Percentiles rank a stretch among this genome's conserved stretches.
These are phyloP conservation scores for Mitragyna speciosa DNA, from an alignment of 257 asterid genomes.

Conservation along the genomic window DNA sequence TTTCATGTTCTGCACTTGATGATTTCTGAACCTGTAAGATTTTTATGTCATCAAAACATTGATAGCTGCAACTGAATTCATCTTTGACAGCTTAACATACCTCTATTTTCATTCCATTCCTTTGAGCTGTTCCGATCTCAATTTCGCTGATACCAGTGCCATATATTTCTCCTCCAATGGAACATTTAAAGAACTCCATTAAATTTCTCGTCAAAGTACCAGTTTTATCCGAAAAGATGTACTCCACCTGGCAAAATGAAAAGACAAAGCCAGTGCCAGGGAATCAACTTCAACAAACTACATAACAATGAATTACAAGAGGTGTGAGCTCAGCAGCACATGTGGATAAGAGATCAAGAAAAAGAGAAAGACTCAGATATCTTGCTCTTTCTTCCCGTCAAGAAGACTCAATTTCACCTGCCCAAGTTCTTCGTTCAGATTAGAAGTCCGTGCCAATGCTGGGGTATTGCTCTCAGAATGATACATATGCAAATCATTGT, in stretches of 20 bases:
- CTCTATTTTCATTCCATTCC: constrained; percentile 73
- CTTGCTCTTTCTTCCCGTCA: neutral
- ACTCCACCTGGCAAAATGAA: constrained; percentile 74
- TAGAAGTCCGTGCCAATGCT: constrained; percentile 94
- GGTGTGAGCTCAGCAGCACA: neutral
- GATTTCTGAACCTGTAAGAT: constrained; percentile 59
- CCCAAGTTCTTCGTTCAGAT: constrained; percentile 99
- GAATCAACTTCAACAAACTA: constrained; percentile 8
- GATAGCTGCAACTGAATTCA: neutral
- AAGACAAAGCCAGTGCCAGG: constrained; percentile 23
- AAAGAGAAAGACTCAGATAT: neutral
- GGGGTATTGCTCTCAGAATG: constrained; percentile 96
- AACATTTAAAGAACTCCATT: constrained; percentile 98
- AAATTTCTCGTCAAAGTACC: constrained; percentile 96
- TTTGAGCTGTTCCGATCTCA: constrained; percentile 88
- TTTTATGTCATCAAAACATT: constrained; percentile 21
- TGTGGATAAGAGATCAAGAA: neutral
- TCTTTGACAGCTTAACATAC: constrained; percentile 38
- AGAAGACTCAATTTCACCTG: constrained; percentile 54
- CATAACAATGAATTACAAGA: neutral
- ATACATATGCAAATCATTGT: constrained; percentile 94
- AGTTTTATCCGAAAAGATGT: constrained; percentile 97
- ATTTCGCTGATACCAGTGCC: constrained; percentile 95
- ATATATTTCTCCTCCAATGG: constrained; percentile 94
- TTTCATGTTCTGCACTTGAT: constrained; percentile 61